Base-by-base conservation (phyloP, 106 monocot genomes). In the Xerophyta viscosa region DNA sequence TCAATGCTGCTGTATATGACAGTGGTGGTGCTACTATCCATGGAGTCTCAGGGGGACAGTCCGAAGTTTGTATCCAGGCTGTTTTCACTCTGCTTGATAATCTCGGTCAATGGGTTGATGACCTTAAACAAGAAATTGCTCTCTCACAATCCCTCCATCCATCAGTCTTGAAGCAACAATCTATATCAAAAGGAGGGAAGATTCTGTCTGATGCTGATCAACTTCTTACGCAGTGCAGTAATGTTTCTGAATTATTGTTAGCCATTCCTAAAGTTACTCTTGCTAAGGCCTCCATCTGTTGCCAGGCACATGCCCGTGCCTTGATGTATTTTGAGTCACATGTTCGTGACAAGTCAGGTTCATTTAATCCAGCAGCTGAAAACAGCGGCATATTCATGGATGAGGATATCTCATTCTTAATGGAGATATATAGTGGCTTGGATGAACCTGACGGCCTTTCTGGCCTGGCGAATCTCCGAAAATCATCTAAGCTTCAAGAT, bases 91-190 rank as follows among this genome's bases (percentile, higher is more conserved):
- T 98, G 42, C 82, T 98, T 48, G 96, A 98, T 72, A 98, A 98
- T 65, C 85, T 98, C 24, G 96, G 89, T 12, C 89, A 98, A 53
- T 98, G 96, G 96, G 86, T 86, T 48, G 96, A 98, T 74, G 96
- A 98, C 77, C 68, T 90, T 33, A 98, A 80, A 61, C 96, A 98
- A 63, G 79, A 89, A 70, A 74, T 82, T 65, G 82, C 77, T 66
- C 76, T 86, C 43, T 74, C 89, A 13, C 96, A 86, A 56, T 79
- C 89, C 66, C 55, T 49, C 37, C 37, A 60, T 21, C 10, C 50
- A 20, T 45, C 64, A 24, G 48, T 45, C 24, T 56, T 53, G 15
- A 85, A 73, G 48, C 75, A 77, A 52, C 33, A 44, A 36, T 30
- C 39, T 46, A 75, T 55, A 62, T 8, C 25, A 14, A 84, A 76